A percentile compares a stretch with the other conserved stretches of the same genome.
Conservation (phyloP, 768 basidiomycete genomes). For the Cyclocybe aegerita region DNA sequence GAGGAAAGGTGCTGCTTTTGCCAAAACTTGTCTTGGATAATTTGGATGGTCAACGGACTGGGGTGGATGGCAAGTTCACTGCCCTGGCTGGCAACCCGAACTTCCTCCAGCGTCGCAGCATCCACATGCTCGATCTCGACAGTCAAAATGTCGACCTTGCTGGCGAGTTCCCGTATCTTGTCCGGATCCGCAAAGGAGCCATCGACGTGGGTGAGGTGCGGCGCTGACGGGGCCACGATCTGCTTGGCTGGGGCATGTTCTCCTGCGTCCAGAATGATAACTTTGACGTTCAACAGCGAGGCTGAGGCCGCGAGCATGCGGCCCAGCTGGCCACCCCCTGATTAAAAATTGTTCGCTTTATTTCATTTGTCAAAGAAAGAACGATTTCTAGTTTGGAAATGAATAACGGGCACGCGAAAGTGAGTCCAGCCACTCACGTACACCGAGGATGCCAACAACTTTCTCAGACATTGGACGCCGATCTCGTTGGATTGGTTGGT, state of each 20-base stretch:
- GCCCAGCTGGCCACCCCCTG: conserved; percentile 96
- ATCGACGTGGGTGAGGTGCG: conserved; percentile 67
- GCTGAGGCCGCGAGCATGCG: conserved; percentile 95
- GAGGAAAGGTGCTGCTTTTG: conserved; percentile 78
- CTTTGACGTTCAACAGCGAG: conserved; percentile 78
- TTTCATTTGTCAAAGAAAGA: conserved; percentile 7
- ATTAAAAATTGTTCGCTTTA: conserved; percentile 16
- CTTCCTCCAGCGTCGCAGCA: conserved; percentile 65
- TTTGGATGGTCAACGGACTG: conserved; percentile 73
- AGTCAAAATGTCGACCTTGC: conserved; percentile 83
- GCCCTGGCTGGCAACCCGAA: conserved; percentile 35
- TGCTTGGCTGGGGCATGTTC: conserved; percentile 88
- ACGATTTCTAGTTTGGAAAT: conserved; percentile 6
- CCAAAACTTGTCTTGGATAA: conserved; percentile 86
- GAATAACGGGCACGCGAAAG: conserved; percentile 1
- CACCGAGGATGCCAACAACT: conserved; percentile 53
- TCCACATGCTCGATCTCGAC: conserved; percentile 98
- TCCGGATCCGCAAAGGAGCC: conserved; percentile 83
- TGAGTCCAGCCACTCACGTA: conserved; percentile 32
- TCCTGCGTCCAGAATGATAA: conserved; percentile 85
- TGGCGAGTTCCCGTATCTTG: conserved; percentile 78
- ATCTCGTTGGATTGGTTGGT: not conserved
- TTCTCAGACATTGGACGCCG: conserved; percentile 39
- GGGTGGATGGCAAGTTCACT: conserved; percentile 62
- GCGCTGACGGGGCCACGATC: conserved; percentile 55